These are phyloP conservation scores for Rachicladosporium sp. DNA, from an alignment of 2,329 filamentous ascomycete species.

Conservation along the genomic window DNA sequence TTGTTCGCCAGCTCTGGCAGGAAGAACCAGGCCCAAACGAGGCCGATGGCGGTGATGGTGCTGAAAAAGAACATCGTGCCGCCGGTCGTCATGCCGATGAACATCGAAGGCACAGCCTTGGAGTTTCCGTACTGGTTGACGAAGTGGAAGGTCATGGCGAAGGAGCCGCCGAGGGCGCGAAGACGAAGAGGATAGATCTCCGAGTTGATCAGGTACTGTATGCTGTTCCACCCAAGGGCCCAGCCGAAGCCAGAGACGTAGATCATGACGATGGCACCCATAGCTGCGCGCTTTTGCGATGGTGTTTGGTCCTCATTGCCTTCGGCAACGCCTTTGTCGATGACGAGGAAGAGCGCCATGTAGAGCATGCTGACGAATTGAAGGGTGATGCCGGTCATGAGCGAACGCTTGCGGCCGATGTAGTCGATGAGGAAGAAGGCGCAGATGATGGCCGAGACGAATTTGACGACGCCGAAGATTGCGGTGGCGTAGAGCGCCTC, in stretches of 20 bases:
- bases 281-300: constrained; percentile 45
- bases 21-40: constrained; percentile 47
- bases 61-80: constrained; percentile 72
- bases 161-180: constrained; percentile 55
- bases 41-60: constrained; percentile 54
- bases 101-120: constrained; percentile 63
- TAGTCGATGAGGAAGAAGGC: constrained; percentile 70
- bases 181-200: constrained; percentile 67
- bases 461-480: constrained; percentile 65
- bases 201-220: constrained; percentile 67
- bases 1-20: constrained; percentile 40
- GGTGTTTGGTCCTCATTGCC: constrained; percentile 35
- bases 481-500: constrained; percentile 62
- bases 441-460: constrained; percentile 53
- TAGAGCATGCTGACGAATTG: constrained; percentile 43
- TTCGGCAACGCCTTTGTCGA: constrained; percentile 45
- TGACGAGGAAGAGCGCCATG: constrained; percentile 43
- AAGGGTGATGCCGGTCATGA: constrained; percentile 36
- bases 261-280: constrained; percentile 45
- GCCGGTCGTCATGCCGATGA: constrained; percentile 44
- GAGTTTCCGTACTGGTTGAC: constrained; percentile 68
- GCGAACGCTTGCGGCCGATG: constrained; percentile 55
- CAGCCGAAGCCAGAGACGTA: constrained; percentile 54
- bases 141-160: constrained; percentile 70
- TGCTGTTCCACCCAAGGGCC: constrained; percentile 60